Evolutionary conservation across 2,329 filamentous ascomycete genomes (phyloP).

Genomic region (Xylariales sp.): DNA sequence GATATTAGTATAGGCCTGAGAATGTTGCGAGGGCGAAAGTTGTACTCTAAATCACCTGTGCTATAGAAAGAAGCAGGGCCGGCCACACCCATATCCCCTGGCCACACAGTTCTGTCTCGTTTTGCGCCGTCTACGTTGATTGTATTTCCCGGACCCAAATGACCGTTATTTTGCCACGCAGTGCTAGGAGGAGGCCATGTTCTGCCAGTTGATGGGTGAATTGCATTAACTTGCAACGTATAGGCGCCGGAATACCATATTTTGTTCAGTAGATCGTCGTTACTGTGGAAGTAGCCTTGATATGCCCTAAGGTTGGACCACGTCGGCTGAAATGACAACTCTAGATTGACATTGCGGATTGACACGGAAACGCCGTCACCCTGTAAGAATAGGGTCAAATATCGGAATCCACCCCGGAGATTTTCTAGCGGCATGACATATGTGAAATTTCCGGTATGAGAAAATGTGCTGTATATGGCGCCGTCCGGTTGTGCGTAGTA

Average conservation of each 20-base stretch:
- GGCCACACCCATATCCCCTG: conserved; percentile 67
- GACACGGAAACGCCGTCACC: conserved; percentile 45
- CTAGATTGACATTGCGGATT: conserved; percentile 43
- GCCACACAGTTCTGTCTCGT: conserved; percentile 66
- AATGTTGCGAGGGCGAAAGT: not conserved
- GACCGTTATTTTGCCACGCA: conserved; percentile 47
- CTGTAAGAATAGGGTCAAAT: conserved; percentile 55
- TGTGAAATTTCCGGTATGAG: conserved; percentile 47
- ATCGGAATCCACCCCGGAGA: conserved; percentile 58
- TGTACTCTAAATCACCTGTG: conserved; percentile 56
- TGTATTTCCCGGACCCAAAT: conserved; percentile 48
- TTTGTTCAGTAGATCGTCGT: conserved; percentile 62
- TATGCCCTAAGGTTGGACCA: conserved; percentile 63
- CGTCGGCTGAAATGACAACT: conserved; percentile 49
- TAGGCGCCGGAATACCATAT: conserved; percentile 69
- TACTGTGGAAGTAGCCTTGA: conserved; percentile 64
- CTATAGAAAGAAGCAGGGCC: conserved; percentile 62
- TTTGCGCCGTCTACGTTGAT: conserved; percentile 62
- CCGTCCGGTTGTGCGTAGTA: conserved; percentile 50
- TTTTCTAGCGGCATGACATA: conserved; percentile 55
- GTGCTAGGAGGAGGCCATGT: conserved; percentile 45
- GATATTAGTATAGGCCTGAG: conserved; percentile 30
- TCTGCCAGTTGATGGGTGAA: conserved; percentile 45
- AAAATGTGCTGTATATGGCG: conserved; percentile 53
- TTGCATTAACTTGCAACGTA: conserved; percentile 57